These are phyloP conservation scores for Aphanomyces cochlioides DNA, from an alignment of 352 stramenopile species.

Conservation along the genomic window DNA sequence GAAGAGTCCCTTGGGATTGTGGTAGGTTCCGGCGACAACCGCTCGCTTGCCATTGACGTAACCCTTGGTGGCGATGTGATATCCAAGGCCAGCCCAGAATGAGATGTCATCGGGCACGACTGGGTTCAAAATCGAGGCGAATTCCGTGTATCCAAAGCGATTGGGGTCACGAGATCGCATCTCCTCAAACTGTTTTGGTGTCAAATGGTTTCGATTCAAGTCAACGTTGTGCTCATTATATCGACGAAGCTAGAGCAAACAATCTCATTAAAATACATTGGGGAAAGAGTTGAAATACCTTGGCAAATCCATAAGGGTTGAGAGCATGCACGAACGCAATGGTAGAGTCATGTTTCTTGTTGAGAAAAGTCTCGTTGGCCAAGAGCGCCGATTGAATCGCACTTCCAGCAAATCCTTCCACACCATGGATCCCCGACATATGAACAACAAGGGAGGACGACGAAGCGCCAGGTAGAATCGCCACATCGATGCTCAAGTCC, in stretches of 20 bases:
- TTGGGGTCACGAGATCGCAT: conserved; percentile 64
- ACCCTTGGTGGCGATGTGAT: conserved; percentile 42
- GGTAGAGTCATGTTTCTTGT: conserved; percentile 44
- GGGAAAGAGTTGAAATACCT: conserved; percentile 33
- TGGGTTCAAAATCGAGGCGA: conserved; percentile 70
- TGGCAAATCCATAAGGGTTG: conserved; percentile 89
- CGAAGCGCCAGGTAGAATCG: conserved; percentile 45
- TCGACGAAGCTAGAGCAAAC: conserved; percentile 50
- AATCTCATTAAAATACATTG: neutral
- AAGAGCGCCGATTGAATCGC: conserved; percentile 67
- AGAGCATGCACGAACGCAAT: conserved; percentile 90
- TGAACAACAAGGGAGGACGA: conserved; percentile 60
- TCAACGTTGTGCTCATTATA: conserved; percentile 94
- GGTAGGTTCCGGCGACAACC: conserved; percentile 87
- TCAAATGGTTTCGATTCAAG: conserved; percentile 90
- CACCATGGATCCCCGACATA: conserved; percentile 76
- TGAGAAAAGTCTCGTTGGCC: conserved; percentile 4
- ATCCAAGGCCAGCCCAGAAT: conserved; percentile 48
- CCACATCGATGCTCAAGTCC: conserved; percentile 66
- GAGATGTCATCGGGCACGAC: conserved; percentile 34
- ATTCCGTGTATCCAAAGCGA: conserved; percentile 66
- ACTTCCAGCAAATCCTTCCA: conserved; percentile 81
- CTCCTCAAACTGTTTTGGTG: conserved; percentile 44
- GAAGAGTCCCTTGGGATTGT: conserved; percentile 75
- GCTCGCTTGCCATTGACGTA: conserved; percentile 65